Conservation (phyloP, 441 rosid genomes). For the Croton setiger region DNA sequence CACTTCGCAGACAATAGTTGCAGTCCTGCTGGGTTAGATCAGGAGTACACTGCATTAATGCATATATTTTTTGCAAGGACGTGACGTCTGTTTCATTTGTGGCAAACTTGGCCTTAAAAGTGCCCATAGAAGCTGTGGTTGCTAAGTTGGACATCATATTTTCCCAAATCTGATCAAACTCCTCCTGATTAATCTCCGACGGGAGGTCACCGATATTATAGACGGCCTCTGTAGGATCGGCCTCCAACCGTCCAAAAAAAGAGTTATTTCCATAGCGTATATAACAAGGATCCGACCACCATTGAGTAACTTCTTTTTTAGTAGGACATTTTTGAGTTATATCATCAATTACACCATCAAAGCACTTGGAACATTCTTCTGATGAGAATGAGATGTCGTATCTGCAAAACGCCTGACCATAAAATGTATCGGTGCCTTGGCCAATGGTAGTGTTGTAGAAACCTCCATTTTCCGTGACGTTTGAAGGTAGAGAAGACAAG, state of each 20-base stretch:
- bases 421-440: not conserved
- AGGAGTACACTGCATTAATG: constrained; percentile 32
- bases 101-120: constrained; percentile 21
- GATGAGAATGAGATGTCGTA: constrained; percentile 32
- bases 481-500: constrained; percentile 35
- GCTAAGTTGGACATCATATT: constrained; percentile 13
- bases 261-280: constrained; percentile 40
- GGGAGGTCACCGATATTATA: fast-evolving
- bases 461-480: constrained; percentile 17
- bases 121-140: constrained; percentile 19
- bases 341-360: constrained; percentile 23
- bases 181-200: not conserved
- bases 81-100: constrained; percentile 9
- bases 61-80: constrained; percentile 19
- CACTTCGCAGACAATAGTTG: constrained; percentile 12
- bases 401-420: constrained; percentile 33
- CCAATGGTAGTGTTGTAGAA: constrained; percentile 33
- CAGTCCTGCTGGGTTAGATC: constrained; percentile 19
- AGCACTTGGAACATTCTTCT: constrained; percentile 36
- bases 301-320: constrained; percentile 28
- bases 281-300: constrained; percentile 31
- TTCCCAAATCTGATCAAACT: constrained; percentile 13
- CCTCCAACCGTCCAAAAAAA: constrained; percentile 21
- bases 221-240: not conserved
- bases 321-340: constrained; percentile 28